Conservation (phyloP, 2,329 filamentous ascomycete genomes). For the Graphilbum sp. region DNA sequence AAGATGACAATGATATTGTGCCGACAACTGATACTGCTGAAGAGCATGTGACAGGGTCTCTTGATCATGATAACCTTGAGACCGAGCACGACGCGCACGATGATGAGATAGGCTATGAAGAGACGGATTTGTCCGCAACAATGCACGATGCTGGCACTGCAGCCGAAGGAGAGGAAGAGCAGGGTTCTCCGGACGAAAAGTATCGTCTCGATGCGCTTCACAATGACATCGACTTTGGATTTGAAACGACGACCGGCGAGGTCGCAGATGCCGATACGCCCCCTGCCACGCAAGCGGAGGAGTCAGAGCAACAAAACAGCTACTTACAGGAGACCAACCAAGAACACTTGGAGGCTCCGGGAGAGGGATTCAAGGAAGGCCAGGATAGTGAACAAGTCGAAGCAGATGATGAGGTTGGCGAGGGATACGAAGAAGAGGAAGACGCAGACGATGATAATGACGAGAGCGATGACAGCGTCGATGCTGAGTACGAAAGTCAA, state of each 20-base stretch:
- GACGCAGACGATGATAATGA: conserved; percentile 5
- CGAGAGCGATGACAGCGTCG: conserved; percentile 4
- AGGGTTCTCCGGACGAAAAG: not conserved
- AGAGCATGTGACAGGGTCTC: not conserved
- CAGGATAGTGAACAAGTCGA: not conserved
- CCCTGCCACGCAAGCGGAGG: too few relatives aligned
- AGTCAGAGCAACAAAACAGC: not conserved
- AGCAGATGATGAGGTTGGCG: conserved; percentile 8
- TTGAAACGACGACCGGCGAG: not conserved
- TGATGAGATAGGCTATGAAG: not conserved
- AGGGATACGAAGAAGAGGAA: not conserved
- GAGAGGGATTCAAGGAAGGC: not conserved
- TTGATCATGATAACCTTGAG: not conserved
- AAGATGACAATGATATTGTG: conserved; percentile 1
- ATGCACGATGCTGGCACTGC: not conserved
- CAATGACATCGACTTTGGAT: not conserved
- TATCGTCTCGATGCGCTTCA: not conserved
- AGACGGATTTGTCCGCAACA: not conserved
- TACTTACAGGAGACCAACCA: conserved; percentile 1
- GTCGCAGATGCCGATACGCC: too few relatives aligned
- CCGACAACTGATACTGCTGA: not conserved
- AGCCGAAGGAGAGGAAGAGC: not conserved
- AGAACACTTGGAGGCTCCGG: not conserved
- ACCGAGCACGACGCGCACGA: not conserved
- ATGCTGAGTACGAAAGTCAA: conserved; percentile 11